These are phyloP conservation scores for Tardiomyces blankii DNA, from an alignment of 1,139 yeast genomes.

Conservation along the genomic window DNA sequence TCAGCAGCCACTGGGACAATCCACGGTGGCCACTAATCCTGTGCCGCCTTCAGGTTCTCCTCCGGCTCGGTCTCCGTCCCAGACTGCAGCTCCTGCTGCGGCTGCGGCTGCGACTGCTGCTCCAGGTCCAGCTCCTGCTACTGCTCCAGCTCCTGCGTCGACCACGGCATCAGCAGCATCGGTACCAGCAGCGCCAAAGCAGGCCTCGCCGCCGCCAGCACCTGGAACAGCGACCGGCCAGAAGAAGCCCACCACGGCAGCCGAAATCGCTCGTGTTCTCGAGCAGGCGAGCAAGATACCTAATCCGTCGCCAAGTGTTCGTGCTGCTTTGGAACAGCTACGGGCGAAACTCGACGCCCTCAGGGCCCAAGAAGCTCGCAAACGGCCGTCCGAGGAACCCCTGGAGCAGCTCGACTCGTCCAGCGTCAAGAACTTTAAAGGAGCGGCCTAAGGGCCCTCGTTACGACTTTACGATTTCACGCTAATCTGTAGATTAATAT, in stretches of 20 bases:
- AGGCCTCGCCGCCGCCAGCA: conserved; percentile 4
- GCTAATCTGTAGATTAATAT: neutral
- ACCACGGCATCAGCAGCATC: conserved; percentile 1
- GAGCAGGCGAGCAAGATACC: conserved; percentile 27
- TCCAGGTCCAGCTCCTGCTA: conserved; percentile 2
- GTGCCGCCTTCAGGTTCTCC: too few relatives aligned
- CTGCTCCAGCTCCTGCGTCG: conserved; percentile 3
- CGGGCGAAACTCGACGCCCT: conserved; percentile 20
- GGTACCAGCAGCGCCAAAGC: neutral
- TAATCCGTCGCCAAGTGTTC: conserved; percentile 26
- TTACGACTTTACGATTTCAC: neutral
- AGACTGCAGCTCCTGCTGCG: too few relatives aligned
- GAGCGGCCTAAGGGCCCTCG: neutral
- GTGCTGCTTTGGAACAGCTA: conserved; percentile 26
- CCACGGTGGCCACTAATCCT: too few relatives aligned
- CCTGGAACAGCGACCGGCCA: conserved; percentile 4
- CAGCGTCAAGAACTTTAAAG: conserved; percentile 10
- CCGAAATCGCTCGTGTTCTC: conserved; percentile 24
- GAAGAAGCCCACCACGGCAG: conserved; percentile 17
- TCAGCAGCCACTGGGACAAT: too few relatives aligned
- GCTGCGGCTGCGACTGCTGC: conserved; percentile 1
- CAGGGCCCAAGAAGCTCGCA: conserved; percentile 4
- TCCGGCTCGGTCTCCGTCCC: too few relatives aligned
- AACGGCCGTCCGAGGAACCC: conserved; percentile 11
- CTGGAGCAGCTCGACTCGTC: conserved; percentile 7